Base-by-base conservation (phyloP, 257 asterid species). In the Voacanga thouarsii region DNA sequence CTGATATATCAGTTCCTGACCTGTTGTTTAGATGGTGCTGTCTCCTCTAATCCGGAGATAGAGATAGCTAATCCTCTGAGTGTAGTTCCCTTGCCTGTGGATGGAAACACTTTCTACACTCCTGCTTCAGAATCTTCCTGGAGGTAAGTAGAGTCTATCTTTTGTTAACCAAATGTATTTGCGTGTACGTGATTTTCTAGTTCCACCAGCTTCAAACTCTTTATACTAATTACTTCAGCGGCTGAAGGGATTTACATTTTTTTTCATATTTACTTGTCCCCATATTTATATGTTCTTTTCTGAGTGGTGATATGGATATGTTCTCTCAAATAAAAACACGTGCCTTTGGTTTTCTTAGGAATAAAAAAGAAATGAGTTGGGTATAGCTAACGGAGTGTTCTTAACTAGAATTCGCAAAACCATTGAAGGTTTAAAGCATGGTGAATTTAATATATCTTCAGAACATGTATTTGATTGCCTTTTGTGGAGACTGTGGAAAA, bases 101-200 rank as follows among this genome's bases (percentile, higher is more conserved):
- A 10, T 5, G 81, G 39, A 74, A 61, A 56, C 28, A 60, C 44
- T 72, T 79, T 74, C 51, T 51, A 21, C 39, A 71, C 64, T 78
- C 94, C 94, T 77, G 86, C 88, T 82, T 37, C 39, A 73, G 79
- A 78, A 64, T 86, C 85, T 81, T 66, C 86, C 61, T 92, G 97
- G 97, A 88, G 82, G 97, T 89, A 87, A 84, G 89, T 82, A 26
- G 72, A 67, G 21, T 61, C 61, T 79, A 39, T 75, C 74, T 81
- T 74, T 61, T 6, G 51, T 75, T 55, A 53, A 55, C 37, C 37
- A 44, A 61, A 16, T 41, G 14, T 14, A 41, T 70, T 75, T 66
- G 50, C 24, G 50, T 37, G 26, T 45, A 44, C 71, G 57, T 9
- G 39, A 44, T 65, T 12, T 50, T 55, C 26, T 65, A 4, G n/a